A percentile compares a stretch with the other conserved stretches of the same genome.
These are phyloP conservation scores for Ophiocordyceps polyrhachis-furcata DNA, from an alignment of 2,329 filamentous ascomycete species.

Conservation along the genomic window DNA sequence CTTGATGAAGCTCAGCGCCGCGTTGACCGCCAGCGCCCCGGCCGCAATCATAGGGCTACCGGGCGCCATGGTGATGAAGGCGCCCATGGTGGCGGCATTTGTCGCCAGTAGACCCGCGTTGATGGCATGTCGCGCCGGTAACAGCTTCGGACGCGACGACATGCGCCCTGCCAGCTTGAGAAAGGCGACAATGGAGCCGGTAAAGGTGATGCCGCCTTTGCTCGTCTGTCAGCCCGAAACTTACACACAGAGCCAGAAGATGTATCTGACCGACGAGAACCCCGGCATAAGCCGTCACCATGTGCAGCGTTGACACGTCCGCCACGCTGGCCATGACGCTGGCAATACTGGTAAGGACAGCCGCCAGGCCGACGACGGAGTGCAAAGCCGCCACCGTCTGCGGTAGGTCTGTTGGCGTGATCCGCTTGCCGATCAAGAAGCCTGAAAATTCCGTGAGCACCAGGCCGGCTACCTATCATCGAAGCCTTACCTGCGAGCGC, in stretches of 20 bases:
- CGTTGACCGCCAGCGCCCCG: slow-evolving; percentile 57
- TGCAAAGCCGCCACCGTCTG: slow-evolving; percentile 81
- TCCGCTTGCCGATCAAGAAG: slow-evolving; percentile 63
- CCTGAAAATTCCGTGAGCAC: slow-evolving; percentile 20
- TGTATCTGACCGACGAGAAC: slow-evolving; percentile 49
- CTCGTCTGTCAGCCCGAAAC: not conserved
- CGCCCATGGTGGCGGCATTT: slow-evolving; percentile 68
- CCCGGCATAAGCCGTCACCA: slow-evolving; percentile 72
- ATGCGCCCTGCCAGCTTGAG: slow-evolving; percentile 70
- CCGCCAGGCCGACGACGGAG: slow-evolving; percentile 76
- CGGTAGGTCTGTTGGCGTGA: slow-evolving; percentile 73
- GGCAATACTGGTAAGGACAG: slow-evolving; percentile 74
- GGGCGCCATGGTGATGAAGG: slow-evolving; percentile 66
- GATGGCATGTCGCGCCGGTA: slow-evolving; percentile 58
- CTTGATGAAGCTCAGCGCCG: slow-evolving; percentile 63
- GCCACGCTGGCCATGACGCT: slow-evolving; percentile 60
- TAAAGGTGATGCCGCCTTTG: slow-evolving; percentile 64
- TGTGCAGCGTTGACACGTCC: slow-evolving; percentile 57
- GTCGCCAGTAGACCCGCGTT: slow-evolving; percentile 57
- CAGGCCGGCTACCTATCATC: not conserved
- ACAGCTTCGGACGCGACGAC: slow-evolving; percentile 54
- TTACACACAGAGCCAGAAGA: not conserved
- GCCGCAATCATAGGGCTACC: slow-evolving; percentile 64
- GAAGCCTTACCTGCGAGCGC: slow-evolving; percentile 32
- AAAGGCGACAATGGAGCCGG: slow-evolving; percentile 77